phyloP scores from a whole-genome alignment of 2,329 filamentous ascomycete genomes.

The Curvularia eragrostidis region DNA sequence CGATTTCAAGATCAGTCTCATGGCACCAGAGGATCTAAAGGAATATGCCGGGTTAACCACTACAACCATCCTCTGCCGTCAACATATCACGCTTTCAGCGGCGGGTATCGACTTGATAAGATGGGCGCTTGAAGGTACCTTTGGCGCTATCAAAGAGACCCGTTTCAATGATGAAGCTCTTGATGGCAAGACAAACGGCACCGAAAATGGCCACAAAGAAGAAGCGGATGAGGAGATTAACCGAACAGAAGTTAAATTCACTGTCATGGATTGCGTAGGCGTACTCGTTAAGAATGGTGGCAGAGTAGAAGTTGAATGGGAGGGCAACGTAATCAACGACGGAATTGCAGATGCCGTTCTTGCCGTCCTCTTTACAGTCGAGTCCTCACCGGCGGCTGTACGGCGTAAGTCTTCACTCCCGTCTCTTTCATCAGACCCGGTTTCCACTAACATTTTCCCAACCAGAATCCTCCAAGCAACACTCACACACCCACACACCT shows the following conservation, averaged over 20 bases:
- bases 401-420: conserved; percentile 69
- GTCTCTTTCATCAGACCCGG: conserved; percentile 10
- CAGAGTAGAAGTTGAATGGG: conserved; percentile 92
- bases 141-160: conserved; percentile 72
- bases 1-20: conserved; percentile 95
- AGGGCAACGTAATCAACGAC: conserved; percentile 97
- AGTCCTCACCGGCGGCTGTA: conserved; percentile 92
- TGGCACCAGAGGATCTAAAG: conserved; percentile 93
- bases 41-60: conserved; percentile 98
- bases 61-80: conserved; percentile 90
- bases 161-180: conserved; percentile 40
- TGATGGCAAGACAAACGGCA: conserved; percentile 46
- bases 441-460: conserved; percentile 10
- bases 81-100: conserved; percentile 84
- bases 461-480: conserved; percentile 47
- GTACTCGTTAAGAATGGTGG: conserved; percentile 79
- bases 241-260: conserved; percentile 61
- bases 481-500: conserved; percentile 35
- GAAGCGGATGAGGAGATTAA: conserved; percentile 70
- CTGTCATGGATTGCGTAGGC: conserved; percentile 88
- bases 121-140: conserved; percentile 94
- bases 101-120: conserved; percentile 89
- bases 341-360: conserved; percentile 97
- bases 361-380: conserved; percentile 88
- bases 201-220: conserved; percentile 53